Evolutionary conservation across 768 basidiomycete genomes (phyloP).

Genomic region (Auricularia sp.): DNA sequence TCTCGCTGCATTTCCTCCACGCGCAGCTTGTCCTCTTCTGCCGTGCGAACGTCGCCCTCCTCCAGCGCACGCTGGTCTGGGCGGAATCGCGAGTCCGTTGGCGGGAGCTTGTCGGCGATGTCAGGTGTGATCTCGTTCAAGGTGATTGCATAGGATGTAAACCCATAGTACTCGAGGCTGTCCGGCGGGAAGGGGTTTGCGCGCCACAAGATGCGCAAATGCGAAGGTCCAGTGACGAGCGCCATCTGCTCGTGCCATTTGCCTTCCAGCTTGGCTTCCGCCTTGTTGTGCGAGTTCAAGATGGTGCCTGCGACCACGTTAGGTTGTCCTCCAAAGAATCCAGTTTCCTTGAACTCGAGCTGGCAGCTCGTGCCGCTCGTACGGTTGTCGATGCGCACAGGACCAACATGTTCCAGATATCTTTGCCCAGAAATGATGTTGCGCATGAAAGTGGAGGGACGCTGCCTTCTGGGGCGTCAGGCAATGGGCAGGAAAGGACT

Average conservation of each 20-base stretch:
- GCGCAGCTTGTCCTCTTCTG: constrained; percentile 61
- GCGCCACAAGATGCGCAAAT: constrained; percentile 71
- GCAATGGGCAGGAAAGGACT: neutral
- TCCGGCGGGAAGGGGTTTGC: constrained; percentile 64
- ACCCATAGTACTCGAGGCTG: constrained; percentile 65
- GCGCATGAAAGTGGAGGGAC: constrained; percentile 80
- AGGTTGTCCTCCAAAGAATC: constrained; percentile 64
- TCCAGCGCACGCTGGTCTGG: constrained; percentile 80
- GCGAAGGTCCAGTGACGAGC: constrained; percentile 54
- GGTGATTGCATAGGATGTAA: constrained; percentile 68
- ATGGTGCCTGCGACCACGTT: constrained; percentile 63
- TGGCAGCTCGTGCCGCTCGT: constrained; percentile 46
- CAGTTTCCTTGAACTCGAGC: constrained; percentile 78
- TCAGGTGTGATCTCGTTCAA: constrained; percentile 71
- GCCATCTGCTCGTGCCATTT: constrained; percentile 82
- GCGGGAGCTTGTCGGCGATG: constrained; percentile 51
- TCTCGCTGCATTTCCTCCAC: constrained; percentile 72
- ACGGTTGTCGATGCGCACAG: constrained; percentile 63
- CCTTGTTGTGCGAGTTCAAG: constrained; percentile 40
- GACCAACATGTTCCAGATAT: constrained; percentile 78
- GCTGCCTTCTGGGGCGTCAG: constrained; percentile 44
- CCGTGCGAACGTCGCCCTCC: constrained; percentile 57
- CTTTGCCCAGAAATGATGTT: constrained; percentile 87
- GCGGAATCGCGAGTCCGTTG: constrained; percentile 72
- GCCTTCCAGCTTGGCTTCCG: constrained; percentile 61